Evolutionary conservation across 352 stramenopile species (phyloP).

Genomic region (Phytophthora chlamydospora): DNA sequence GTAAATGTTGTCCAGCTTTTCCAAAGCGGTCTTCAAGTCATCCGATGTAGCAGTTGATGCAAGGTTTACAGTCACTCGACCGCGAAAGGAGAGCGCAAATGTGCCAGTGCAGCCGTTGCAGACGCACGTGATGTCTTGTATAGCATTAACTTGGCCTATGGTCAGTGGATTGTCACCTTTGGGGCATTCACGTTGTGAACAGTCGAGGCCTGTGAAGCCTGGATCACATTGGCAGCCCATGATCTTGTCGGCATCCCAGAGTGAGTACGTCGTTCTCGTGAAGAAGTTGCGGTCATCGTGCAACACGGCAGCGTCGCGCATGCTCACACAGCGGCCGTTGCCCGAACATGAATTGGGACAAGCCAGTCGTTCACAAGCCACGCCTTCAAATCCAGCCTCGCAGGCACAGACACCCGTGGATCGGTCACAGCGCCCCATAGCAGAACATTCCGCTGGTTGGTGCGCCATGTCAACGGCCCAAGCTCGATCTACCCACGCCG

Average conservation of each 20-base stretch:
- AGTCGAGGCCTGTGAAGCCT: conserved; percentile 69
- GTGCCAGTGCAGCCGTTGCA: conserved; percentile 59
- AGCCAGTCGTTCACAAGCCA: conserved; percentile 75
- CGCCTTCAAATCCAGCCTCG: conserved; percentile 66
- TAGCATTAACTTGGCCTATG: conserved; percentile 35
- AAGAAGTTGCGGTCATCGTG: conserved; percentile 78
- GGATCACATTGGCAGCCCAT: conserved; percentile 80
- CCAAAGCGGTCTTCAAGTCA: conserved; percentile 54
- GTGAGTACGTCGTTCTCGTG: conserved; percentile 54
- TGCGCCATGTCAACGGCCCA: conserved; percentile 70
- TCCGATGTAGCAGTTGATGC: conserved; percentile 36
- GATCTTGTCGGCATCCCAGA: conserved; percentile 83
- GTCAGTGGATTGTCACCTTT: conserved; percentile 72
- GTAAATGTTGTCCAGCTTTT: conserved; percentile 63
- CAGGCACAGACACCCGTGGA: conserved; percentile 65
- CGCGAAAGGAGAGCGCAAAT: conserved; percentile 72
- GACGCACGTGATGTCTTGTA: conserved; percentile 58
- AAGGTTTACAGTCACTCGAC: conserved; percentile 65
- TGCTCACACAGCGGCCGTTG: conserved; percentile 73
- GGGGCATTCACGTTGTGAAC: conserved; percentile 59
- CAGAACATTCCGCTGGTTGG: conserved; percentile 81
- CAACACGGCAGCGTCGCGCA: conserved; percentile 64
- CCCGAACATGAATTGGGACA: conserved; percentile 58
- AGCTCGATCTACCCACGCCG: conserved; percentile 73
- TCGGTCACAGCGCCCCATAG: conserved; percentile 86